phyloP scores from a whole-genome alignment of 228 moss, liverwort and hornwort species.

The Sphagnum magellanicum region DNA sequence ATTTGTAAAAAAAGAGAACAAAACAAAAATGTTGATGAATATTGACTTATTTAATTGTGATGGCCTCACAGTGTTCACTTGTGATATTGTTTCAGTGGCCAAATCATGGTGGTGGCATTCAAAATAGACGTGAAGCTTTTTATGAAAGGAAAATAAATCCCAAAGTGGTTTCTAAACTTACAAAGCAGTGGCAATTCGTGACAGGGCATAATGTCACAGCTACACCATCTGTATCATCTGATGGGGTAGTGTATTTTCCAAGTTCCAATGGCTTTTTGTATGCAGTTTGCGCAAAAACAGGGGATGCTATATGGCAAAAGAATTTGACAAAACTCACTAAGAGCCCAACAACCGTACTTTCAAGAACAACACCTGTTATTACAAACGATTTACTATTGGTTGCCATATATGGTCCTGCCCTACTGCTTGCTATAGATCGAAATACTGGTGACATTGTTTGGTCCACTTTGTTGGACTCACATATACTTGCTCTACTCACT shows the following conservation, averaged over 20 bases:
- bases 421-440: constrained; percentile 7
- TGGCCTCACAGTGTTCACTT: no score
- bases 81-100: neutral
- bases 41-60: no score
- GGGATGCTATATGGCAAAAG: neutral
- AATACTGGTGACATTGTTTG: constrained; percentile 6
- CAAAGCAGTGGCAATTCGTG: constrained; percentile 15
- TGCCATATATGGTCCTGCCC: neutral
- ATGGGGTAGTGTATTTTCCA: constrained; percentile 12
- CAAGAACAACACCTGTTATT: constrained; percentile 2
- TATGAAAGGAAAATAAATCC: constrained; percentile 7
- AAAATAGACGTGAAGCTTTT: constrained; percentile 10
- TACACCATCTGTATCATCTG: constrained; percentile 4
- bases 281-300: constrained; percentile 2
- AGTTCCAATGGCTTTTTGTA: constrained; percentile 1
- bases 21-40: no score
- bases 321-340: neutral
- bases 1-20: no score
- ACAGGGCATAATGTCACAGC: neutral
- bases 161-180: neutral
- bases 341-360: neutral
- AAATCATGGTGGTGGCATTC: constrained; percentile 20
- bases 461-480: constrained; percentile 4
- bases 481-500: neutral
- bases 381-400: constrained; percentile 2